Conservation (phyloP, 1,139 yeast genomes). For the Kodamaea plutei region DNA sequence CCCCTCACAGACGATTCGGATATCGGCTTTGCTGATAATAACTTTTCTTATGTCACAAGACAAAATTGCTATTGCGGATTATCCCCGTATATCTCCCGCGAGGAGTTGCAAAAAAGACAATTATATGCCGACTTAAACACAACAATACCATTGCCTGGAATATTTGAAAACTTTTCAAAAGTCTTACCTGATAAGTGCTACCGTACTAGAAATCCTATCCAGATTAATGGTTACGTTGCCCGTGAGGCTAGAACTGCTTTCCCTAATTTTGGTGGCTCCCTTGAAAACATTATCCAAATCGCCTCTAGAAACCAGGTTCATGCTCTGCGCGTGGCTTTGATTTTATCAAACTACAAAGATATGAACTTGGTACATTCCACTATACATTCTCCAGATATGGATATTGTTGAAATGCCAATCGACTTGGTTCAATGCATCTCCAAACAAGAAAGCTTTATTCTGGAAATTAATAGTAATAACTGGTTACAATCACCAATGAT, state of each 20-base stretch:
- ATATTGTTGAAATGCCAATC: conserved; percentile 17
- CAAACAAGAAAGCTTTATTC: conserved; percentile 29
- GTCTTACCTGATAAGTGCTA: conserved; percentile 6
- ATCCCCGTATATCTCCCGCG: conserved; percentile 11
- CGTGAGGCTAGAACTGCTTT: conserved; percentile 1
- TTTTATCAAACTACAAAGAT: conserved; percentile 15
- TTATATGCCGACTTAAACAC: conserved; percentile 18
- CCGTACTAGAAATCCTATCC: conserved; percentile 5
- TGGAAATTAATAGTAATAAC: conserved; percentile 26
- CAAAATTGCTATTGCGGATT: conserved; percentile 2
- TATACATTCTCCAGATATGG: conserved; percentile 11
- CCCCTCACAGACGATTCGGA: conserved; percentile 14
- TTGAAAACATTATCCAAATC: conserved; percentile 2
- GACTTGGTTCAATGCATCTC: conserved; percentile 31
- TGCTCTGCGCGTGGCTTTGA: conserved; percentile 2
- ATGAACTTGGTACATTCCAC: conserved; percentile 21
- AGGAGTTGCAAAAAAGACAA: conserved; percentile 19
- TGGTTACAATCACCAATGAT: conserved; percentile 26
- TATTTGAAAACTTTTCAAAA: conserved; percentile 6
- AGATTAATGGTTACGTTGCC: conserved; percentile 7
- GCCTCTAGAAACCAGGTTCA: conserved; percentile 3
- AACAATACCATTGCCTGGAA: conserved; percentile 10
- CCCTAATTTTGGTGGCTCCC: background rate
- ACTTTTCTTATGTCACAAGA: conserved; percentile 2
- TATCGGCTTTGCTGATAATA: conserved; percentile 20